Base-by-base conservation (phyloP, 305 asterid species). In the Fraxinus latifolia region DNA sequence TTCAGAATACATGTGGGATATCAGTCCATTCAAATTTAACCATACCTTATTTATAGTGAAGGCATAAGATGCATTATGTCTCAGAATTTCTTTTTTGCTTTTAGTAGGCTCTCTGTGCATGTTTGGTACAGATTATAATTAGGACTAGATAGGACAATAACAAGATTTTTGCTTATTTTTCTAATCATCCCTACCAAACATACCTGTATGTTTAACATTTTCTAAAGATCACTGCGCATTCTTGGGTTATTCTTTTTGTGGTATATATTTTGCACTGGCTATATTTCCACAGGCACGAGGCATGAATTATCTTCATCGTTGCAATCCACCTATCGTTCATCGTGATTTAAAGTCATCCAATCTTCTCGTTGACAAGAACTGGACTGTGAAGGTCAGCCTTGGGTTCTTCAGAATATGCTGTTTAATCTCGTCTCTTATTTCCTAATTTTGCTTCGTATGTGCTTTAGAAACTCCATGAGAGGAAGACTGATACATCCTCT, bases 261-360 rank as follows among this genome's bases (percentile, higher is more conserved):
- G 9, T 80, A 75, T 37, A 55, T 34, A 74, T 74, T 36, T 34
- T 81, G 68, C 37, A 74, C 36, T 76, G 70, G 80, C 65, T 32
- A 15, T 83, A 1, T 81, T 32, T 82, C 80, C 79, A 58, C 92
- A 96, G 99, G 99, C 97, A 25, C 93, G 98, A 72, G 99, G 99
- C 74, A 89, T 96, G 98, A 96, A 96, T 87, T 94, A 96, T 91
- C 98, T 96, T 84, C 98, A 96, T 82, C 98, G 87, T 82, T 91
- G 84, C 88, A 93, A 86, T 77, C 98, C 98, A 31, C 99, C 99
- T 32, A 91, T 96, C 8, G 87, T 96, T 84, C 99, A 96, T 86
- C 97, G 99, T 21, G 99, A 96, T 87, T 88, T 96, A 91, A 96
- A 96, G 88, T 93, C 99, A 70, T 96, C 99, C 19, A 96, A 96